Evolutionary conservation across 1,139 yeast species (phyloP), one percentile per base, ranked within the genome.

Genomic region (Pichia sp.): DNA sequence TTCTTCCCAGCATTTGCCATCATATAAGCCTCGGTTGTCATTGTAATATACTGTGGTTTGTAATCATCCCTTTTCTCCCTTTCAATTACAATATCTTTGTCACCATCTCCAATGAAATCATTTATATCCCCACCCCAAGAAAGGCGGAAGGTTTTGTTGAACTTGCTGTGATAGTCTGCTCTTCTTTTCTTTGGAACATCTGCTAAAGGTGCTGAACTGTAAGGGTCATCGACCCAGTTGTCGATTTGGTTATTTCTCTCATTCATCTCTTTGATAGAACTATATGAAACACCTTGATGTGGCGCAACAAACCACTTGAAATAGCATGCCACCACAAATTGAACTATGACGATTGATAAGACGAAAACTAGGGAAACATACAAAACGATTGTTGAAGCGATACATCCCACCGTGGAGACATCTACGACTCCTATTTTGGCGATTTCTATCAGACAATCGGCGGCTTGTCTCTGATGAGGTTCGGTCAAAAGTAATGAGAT

Each of bases 371-470:
- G 77, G 0, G 97, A 87, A 15, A 86, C 80, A 62, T 84, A 82
- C 59, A 93, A 78, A 1, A 92, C 97, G 49, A 90, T 84, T 59
- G 81, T 76, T 1, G 97, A 89, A 0, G 97, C 96, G 70, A 93
- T 84, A 72, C 99, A 93, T n/a, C 99, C 99, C 65, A 93, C 83
- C 11, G 96, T 84, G 54, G 89, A 90, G 0, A 95, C 82, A 68
- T 93, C 98, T 54, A 93, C 82, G 49, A 82, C 84, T 29, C 99
- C 99, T 26, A 92, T 95, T 71, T 86, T 89, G 55, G 88, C 76
- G 55, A 89, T 87, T 70, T 93, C 98, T n/a, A 87, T 76, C 54
- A 93, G 75, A 71, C 99, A 93, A 64, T 85, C 81, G 15, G 95
- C 95, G 8, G 84, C 81, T 63, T 80, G 79, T 57, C 90, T 80